Base-by-base conservation (phyloP, 495 filamentous ascomycete species). In the Melanomma pulvis-pyrius region DNA sequence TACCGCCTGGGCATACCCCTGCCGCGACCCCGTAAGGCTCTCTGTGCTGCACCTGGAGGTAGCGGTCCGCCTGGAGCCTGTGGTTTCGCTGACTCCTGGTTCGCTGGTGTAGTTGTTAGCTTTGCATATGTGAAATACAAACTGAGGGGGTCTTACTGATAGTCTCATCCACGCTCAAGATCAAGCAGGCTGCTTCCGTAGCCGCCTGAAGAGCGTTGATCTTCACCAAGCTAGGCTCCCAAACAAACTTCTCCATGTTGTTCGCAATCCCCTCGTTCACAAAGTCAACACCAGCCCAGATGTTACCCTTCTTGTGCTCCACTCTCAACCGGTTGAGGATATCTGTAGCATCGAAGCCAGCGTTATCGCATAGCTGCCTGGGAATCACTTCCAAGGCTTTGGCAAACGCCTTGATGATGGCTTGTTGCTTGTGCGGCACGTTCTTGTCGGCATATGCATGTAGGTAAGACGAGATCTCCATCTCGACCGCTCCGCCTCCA, bases 311-410 rank as follows among this genome's bases (percentile, higher is more conserved):
- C 68, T 89, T 82, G 80, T 98, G 94, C 83, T 96, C 93, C 67
- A 97, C 94, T 44, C 94, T 90, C 68, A 98, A 82, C 55, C 89
- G 87, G 79, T 96, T 98, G 50, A 98, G 85, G 65, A 98, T 96
- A 75, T 98, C 96, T 53, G 94, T 98, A 17, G 94, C 92, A 71
- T 98, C 94, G 77, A 98, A 97, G 60, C 94, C 94, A 44, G 94
- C 94, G 73, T 98, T 98, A 80, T 98, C 94, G 77, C 94, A 98
- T 63, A 98, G 83, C 78, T 98, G 94, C 59, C 94, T 87, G 41
- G 94, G 94, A 72, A 98, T 94, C 39, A 98, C 88, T 82, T 98
- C 94, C 51, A 98, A 86, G 8, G 94, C 94, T 82, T 96, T 96
- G 71, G 94, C 94, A 73, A 97, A 97, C 29, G 91, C 90, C 82